These are phyloP conservation scores for Castanopsis chinensis DNA, from an alignment of 306 rosid genomes.

Conservation along the genomic window DNA sequence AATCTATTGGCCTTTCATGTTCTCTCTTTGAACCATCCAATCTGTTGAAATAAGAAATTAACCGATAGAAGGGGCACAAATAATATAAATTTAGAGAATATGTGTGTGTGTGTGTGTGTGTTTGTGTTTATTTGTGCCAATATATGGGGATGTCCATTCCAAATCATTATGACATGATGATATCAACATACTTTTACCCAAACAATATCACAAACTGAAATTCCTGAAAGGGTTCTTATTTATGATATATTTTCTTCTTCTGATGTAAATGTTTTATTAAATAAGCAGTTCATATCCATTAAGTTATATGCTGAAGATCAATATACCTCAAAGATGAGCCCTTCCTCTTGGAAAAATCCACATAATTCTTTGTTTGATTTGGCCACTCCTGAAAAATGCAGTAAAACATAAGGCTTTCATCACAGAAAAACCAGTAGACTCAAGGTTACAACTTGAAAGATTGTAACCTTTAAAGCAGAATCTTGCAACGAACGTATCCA, in stretches of 20 bases:
- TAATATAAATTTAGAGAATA: not conserved
- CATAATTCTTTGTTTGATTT: conserved; percentile 39
- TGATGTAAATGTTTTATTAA: not conserved
- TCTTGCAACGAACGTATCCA: conserved; percentile 80
- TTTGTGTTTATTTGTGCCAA: not conserved
- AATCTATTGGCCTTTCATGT: conserved; percentile 45
- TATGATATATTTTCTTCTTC: not conserved
- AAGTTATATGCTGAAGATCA: not conserved
- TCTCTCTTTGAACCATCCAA: conserved; percentile 51
- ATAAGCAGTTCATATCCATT: not conserved
- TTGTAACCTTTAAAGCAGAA: conserved; percentile 67
- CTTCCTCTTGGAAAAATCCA: conserved; percentile 35
- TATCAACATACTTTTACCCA: not conserved
- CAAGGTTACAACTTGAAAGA: conserved; percentile 4
- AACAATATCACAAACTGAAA: not conserved
- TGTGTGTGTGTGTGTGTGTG: not conserved
- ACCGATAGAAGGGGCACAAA: not conserved
- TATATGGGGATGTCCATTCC: not conserved
- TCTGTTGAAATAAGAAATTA: conserved; percentile 39
- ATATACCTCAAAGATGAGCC: conserved; percentile 57
- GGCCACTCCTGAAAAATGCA: conserved; percentile 52
- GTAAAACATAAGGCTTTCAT: conserved; percentile 19
- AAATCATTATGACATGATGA: not conserved
- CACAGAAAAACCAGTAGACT: conserved; percentile 19
- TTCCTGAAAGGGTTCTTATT: not conserved